Base-by-base conservation (phyloP, 805 yeast species). In the Cyberlindnera veronae region DNA sequence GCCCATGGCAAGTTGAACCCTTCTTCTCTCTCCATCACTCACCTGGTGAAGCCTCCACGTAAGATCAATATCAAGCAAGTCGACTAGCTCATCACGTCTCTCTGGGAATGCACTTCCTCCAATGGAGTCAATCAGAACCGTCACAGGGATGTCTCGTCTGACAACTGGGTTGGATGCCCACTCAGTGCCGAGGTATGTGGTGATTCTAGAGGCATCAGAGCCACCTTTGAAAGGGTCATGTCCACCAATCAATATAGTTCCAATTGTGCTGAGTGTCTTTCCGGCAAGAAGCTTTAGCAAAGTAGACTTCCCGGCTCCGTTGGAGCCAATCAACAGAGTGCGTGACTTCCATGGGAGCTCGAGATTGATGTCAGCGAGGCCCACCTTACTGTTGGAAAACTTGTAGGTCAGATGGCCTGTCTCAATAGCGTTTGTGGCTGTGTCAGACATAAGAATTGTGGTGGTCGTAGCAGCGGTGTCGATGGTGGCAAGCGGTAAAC, bases 241-340 rank as follows among this genome's bases (percentile, higher is more conserved):
- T 1, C 95, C 96, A 24, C 87, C 85, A n/a, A 93, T 74, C 18
- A 60, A 52, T 22, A 93, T 76, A 12, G 67, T 61, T 0, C 96
- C 97, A 13, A 74, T 67, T 41, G 79, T 77, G 46, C 95, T 82
- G 44, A 93, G 71, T 7, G 93, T 88, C 55, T 91, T 91, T 3
- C 99, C 99, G 0, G 97, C 95, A 15, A 93, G 67, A 14, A 93
- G 74, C 58, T 80, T 78, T 48, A 93, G 69, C 31, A 93, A 61
- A 0, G 99, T 93, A 1, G 96, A 86, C 61, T 93, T 93, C 5
- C 99, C 98, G 1, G 99, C 98, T 15, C 99, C 99, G 54, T 90
- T 90, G 11, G 98, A 95, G 0, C 99, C 99, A 18, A 93, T 72
- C 7, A 93, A 62, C 26, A 93, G 67, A 10, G 90, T 78, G 44